Conservation (phyloP, 2,329 filamentous ascomycete genomes). For the Trichoderma sp. region DNA sequence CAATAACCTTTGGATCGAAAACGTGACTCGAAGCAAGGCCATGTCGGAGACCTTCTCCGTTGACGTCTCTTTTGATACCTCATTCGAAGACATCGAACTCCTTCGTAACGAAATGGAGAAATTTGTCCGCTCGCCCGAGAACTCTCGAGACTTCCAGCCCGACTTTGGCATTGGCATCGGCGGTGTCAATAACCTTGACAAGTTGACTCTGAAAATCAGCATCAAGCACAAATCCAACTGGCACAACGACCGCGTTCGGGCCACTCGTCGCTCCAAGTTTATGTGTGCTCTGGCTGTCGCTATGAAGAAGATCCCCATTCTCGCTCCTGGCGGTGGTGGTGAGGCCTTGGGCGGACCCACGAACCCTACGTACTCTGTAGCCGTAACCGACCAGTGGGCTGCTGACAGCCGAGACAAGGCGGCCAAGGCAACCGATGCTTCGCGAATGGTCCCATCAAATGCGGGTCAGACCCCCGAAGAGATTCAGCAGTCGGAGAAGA, state of each 20-base stretch:
- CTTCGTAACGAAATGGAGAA: slow-evolving; percentile 79
- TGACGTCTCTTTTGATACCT: slow-evolving; percentile 80
- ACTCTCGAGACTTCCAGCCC: slow-evolving; percentile 84
- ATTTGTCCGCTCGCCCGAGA: slow-evolving; percentile 81
- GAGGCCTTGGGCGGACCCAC: slow-evolving; percentile 61
- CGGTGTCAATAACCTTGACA: slow-evolving; percentile 81
- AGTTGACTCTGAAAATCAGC: slow-evolving; percentile 76
- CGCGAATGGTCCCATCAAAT: slow-evolving; percentile 58
- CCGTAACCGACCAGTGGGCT: slow-evolving; percentile 68
- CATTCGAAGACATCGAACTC: slow-evolving; percentile 83
- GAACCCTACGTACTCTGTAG: slow-evolving; percentile 79
- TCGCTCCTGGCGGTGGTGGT: slow-evolving; percentile 71
- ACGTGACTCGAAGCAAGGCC: slow-evolving; percentile 82
- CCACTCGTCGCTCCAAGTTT: slow-evolving; percentile 85
- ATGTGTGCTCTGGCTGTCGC: slow-evolving; percentile 90
- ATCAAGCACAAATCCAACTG: slow-evolving; percentile 93
- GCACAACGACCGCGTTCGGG: slow-evolving; percentile 81
- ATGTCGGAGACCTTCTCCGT: slow-evolving; percentile 85
- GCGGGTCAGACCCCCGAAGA: slow-evolving; percentile 29
- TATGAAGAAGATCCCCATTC: slow-evolving; percentile 82
- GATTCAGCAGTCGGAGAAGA: slow-evolving; percentile 38
- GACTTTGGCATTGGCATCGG: slow-evolving; percentile 76
- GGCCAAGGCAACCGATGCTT: slow-evolving; percentile 58
- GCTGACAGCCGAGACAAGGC: slow-evolving; percentile 59
- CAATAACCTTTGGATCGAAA: slow-evolving; percentile 93